Percentiles rank a stretch among this genome's conserved stretches.
These are phyloP conservation scores for Capsaspora owczarzaki DNA, from an alignment of 78 protist species.

Conservation along the genomic window DNA sequence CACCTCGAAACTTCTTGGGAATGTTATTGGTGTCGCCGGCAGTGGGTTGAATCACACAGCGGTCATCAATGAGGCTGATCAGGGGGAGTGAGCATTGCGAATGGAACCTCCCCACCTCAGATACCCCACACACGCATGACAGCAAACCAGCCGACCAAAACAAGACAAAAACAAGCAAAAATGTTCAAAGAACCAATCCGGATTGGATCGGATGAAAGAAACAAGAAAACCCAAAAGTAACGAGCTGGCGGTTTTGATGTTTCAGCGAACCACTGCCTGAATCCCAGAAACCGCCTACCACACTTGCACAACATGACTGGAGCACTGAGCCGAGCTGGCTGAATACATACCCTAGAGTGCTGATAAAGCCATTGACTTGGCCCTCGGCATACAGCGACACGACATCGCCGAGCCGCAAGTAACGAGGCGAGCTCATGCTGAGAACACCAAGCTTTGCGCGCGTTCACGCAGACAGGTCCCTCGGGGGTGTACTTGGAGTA, in stretches of 20 bases:
- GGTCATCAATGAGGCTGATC: conserved; percentile 14
- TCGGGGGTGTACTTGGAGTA: no score
- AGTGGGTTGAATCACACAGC: conserved; percentile 2
- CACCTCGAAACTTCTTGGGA: conserved; percentile 26
- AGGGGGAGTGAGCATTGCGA: background rate
- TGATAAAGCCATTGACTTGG: conserved; percentile 4
- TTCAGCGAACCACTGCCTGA: no score
- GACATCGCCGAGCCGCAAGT: conserved; percentile 12
- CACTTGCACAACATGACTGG: background rate
- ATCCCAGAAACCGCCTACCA: no score
- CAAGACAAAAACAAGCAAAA: background rate
- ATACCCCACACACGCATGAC: background rate
- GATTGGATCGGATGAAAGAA: background rate
- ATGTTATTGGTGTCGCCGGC: background rate
- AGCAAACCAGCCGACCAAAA: background rate
- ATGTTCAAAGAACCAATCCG: background rate
- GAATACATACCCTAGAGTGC: conserved; percentile 10
- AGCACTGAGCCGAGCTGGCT: background rate
- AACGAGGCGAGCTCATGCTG: no score
- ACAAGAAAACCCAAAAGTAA: no score
- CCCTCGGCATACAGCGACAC: conserved; percentile 16
- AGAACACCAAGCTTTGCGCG: no score
- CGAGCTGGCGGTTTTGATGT: no score
- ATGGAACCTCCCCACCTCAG: background rate
- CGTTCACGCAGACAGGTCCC: no score